These are phyloP conservation scores for Allantophomopsis lycopodina DNA, from an alignment of 2,329 filamentous ascomycete species.

Conservation along the genomic window DNA sequence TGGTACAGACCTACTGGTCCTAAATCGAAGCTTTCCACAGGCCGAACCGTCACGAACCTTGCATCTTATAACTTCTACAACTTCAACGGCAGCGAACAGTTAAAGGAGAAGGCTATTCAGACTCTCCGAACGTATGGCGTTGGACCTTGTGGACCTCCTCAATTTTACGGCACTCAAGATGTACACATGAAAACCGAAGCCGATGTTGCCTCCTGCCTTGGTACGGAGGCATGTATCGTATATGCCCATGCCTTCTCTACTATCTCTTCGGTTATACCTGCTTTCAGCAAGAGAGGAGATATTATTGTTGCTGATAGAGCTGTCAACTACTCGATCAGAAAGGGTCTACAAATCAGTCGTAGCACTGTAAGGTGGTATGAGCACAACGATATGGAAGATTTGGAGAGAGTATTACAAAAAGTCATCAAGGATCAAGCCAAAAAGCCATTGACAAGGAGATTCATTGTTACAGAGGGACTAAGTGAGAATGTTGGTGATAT, in stretches of 20 bases:
- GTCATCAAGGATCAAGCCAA: slow-evolving; percentile 76
- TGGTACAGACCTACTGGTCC: slow-evolving; percentile 64
- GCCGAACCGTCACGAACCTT: slow-evolving; percentile 83
- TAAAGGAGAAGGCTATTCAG: slow-evolving; percentile 91
- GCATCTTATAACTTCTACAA: slow-evolving; percentile 98
- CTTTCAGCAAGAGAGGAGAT: slow-evolving; percentile 93
- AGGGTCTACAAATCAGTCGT: slow-evolving; percentile 83
- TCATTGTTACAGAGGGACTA: slow-evolving; percentile 90
- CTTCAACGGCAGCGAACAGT: slow-evolving; percentile 79
- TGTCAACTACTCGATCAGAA: slow-evolving; percentile 86
- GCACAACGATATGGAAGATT: slow-evolving; percentile 89
- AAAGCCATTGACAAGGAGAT: slow-evolving; percentile 76
- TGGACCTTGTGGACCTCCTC: slow-evolving; percentile 88
- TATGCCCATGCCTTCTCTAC: slow-evolving; percentile 96
- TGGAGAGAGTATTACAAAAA: slow-evolving; percentile 73
- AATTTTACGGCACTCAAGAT: slow-evolving; percentile 97
- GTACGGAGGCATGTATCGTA: slow-evolving; percentile 79
- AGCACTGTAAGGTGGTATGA: slow-evolving; percentile 90
- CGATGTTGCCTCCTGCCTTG: slow-evolving; percentile 82
- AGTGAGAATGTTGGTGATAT: slow-evolving; percentile 86
- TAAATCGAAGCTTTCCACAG: slow-evolving; percentile 77
- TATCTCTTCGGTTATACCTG: slow-evolving; percentile 91
- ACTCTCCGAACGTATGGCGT: slow-evolving; percentile 92
- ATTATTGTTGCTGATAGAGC: slow-evolving; percentile 92
- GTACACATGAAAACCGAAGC: slow-evolving; percentile 95